A percentile compares a stretch with the other conserved stretches of the same genome.
These are phyloP conservation scores for Candida wancherniae DNA, from an alignment of 805 yeast genomes.

Conservation along the genomic window DNA sequence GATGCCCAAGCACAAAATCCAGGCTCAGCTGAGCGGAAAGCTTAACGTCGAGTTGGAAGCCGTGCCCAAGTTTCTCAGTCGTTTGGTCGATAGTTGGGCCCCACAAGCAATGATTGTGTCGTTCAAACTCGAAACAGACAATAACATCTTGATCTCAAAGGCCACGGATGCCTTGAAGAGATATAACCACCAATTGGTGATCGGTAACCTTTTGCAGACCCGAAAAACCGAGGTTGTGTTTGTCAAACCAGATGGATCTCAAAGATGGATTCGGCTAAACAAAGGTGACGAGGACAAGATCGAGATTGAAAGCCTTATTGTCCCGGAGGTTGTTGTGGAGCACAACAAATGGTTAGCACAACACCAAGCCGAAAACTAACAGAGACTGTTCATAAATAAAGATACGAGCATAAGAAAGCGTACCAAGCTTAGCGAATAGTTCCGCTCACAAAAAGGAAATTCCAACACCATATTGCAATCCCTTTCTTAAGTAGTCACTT, in stretches of 20 bases:
- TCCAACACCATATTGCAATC: slow-evolving; percentile 57
- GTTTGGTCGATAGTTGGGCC: slow-evolving; percentile 92
- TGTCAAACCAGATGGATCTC: slow-evolving; percentile 49
- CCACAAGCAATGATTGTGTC: slow-evolving; percentile 92
- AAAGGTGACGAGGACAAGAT: slow-evolving; percentile 33
- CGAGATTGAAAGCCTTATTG: slow-evolving; percentile 67
- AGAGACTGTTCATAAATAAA: too few species aligned
- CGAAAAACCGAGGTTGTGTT: slow-evolving; percentile 86
- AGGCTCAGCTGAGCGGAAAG: slow-evolving; percentile 74
- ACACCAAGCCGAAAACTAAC: too few species aligned
- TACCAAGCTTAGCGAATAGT: too few species aligned
- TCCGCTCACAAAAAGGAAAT: slow-evolving; percentile 50
- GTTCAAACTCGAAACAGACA: slow-evolving; percentile 90
- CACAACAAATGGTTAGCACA: slow-evolving; percentile 59
- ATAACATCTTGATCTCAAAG: slow-evolving; percentile 61
- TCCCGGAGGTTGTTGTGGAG: slow-evolving; percentile 65
- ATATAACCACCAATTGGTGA: slow-evolving; percentile 89
- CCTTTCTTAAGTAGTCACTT: slow-evolving; percentile 47
- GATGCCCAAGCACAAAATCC: slow-evolving; percentile 92
- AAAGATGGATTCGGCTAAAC: slow-evolving; percentile 48
- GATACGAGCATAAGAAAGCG: too few species aligned
- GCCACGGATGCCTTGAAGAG: slow-evolving; percentile 75
- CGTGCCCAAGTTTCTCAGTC: slow-evolving; percentile 87
- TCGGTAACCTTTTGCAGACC: slow-evolving; percentile 87
- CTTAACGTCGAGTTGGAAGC: slow-evolving; percentile 85